Base-by-base conservation (phyloP, 768 basidiomycete species). In the Tremella yokohamensis region DNA sequence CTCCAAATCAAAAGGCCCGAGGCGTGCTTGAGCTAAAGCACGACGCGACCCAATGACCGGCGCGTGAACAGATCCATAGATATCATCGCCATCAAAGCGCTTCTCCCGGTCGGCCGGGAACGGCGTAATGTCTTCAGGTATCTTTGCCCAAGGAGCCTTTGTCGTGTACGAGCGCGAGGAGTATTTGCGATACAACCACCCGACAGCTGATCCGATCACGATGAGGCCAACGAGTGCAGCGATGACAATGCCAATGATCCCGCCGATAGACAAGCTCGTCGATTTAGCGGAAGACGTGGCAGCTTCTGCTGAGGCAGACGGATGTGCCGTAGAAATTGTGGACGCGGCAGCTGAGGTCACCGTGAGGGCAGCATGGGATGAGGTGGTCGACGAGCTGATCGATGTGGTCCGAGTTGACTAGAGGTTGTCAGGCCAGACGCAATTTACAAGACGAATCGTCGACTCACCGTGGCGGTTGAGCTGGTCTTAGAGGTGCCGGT, bases 141-240 rank as follows among this genome's bases (percentile, higher is more conserved):
- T 58, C 48, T 70, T 64, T 4, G 62, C 47, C 71, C 71, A 73
- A n/a, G 64, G 61, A 15, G 62, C 39, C 24, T 64, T 56, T 20
- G 54, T 34, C 34, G 58, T 49, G 54, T 69, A 69, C 3, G 62
- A 58, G 22, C 71, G 50, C 9, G 55, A 22, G 19, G 62, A 44
- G 49, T 57, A 63, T 58, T 73, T 73, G 52, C 71, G 71, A 61
- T 70, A 73, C 11, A 66, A 29, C 66, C 66, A 73, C 2, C 71
- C 69, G 34, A 58, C 20, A 15, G 60, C 26, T 15, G 66, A 58
- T 15, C 68, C 71, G 39, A 70, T 16, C 12, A 65, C 40, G 24
- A 68, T 61, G 20, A 73, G 25, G 29, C 68, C 71, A 16, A 68
- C 55, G 1, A 73, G 51, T 1, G 53, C 68, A 19, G 62, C 71